phyloP scores from a whole-genome alignment of 192 early-diverging fungal species.

The Podila horticola region DNA sequence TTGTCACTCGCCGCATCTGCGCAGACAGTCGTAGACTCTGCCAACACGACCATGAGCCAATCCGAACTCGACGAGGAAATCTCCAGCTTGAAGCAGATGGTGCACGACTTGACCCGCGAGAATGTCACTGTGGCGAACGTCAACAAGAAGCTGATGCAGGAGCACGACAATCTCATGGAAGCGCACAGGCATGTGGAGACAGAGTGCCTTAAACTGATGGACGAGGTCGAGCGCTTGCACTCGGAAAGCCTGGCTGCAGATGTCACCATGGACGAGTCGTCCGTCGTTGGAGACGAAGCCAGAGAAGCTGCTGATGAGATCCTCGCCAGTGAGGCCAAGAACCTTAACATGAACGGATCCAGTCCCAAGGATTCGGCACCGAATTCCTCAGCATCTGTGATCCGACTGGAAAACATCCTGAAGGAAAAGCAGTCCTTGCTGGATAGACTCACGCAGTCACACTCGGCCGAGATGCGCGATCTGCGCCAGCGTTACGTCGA shows the following conservation, averaged over 20 bases:
- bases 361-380: constrained; percentile 10
- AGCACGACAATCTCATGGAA: constrained; percentile 64
- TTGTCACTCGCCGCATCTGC: constrained; percentile 19
- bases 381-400: constrained; percentile 26
- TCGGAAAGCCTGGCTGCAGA: constrained; percentile 55
- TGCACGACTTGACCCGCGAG: constrained; percentile 59
- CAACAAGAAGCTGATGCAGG: constrained; percentile 64
- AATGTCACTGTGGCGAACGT: constrained; percentile 57
- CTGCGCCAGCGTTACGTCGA: constrained; percentile 62
- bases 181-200: constrained; percentile 74
- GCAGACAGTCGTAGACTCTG: neutral
- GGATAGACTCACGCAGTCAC: constrained; percentile 53
- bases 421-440: constrained; percentile 59
- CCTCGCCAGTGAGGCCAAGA: constrained; percentile 3
- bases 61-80: constrained; percentile 52
- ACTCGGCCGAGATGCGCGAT: constrained; percentile 62
- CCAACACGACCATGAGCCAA: constrained; percentile 4
- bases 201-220: constrained; percentile 77
- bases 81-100: constrained; percentile 42
- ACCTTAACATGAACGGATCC: constrained; percentile 38
- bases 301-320: constrained; percentile 3
- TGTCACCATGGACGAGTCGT: neutral
- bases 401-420: constrained; percentile 49
- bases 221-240: constrained; percentile 78
- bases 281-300: neutral